phyloP scores from a whole-genome alignment of 2,329 filamentous ascomycete species.

The Fusarium goolgardi region DNA sequence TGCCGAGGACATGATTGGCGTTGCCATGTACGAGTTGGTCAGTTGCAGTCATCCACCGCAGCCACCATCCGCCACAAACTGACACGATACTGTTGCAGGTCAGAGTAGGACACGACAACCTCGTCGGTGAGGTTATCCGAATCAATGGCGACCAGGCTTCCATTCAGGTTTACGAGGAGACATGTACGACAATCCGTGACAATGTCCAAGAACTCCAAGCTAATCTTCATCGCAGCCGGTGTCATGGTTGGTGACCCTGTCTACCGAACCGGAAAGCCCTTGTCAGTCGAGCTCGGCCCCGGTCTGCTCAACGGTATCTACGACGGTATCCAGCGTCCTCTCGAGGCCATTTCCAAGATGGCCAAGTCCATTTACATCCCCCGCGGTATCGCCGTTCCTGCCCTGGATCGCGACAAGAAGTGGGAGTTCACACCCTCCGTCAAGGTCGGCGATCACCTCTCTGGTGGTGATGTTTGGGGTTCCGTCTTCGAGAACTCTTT shows the following conservation, averaged over 20 bases:
- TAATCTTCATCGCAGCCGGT: conserved; percentile 72
- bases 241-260: conserved; percentile 97
- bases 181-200: conserved; percentile 68
- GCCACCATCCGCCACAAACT: conserved; percentile 18
- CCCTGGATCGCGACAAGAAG: conserved; percentile 89
- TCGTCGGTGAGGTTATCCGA: conserved; percentile 97
- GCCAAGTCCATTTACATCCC: conserved; percentile 97
- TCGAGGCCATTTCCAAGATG: conserved; percentile 81
- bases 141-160: conserved; percentile 96
- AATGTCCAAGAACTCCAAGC: conserved; percentile 13
- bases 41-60: conserved; percentile 48
- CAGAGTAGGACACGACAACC: conserved; percentile 88
- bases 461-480: conserved; percentile 96
- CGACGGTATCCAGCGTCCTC: conserved; percentile 97
- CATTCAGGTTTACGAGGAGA: conserved; percentile 99
- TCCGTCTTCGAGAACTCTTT: conserved; percentile 96
- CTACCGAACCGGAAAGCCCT: conserved; percentile 87
- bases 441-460: conserved; percentile 97
- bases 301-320: conserved; percentile 99
- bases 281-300: conserved; percentile 96
- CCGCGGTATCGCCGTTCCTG: conserved; percentile 87
- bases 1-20: conserved; percentile 97
- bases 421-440: conserved; percentile 94
- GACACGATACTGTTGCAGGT: conserved; percentile 65
- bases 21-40: conserved; percentile 99